A percentile compares a stretch with the other conserved stretches of the same genome.
phyloP scores from a whole-genome alignment of 2,329 filamentous ascomycete genomes.

The Fusarium avenaceum region DNA sequence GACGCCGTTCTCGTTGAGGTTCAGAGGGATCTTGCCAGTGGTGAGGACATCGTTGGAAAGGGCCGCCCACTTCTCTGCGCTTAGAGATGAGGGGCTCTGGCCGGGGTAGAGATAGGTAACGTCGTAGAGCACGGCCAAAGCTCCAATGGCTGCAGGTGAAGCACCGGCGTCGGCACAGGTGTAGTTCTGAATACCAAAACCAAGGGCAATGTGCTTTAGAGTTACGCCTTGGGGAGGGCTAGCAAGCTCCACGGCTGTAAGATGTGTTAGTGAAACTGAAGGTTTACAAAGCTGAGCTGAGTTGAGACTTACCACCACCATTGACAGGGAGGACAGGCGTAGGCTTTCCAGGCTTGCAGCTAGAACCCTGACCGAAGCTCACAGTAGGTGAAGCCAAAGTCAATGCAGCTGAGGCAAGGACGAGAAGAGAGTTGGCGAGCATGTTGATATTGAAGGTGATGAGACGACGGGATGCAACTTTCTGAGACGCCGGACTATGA shows the following conservation, averaged over 20 bases:
- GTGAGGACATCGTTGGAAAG: slow-evolving; percentile 60
- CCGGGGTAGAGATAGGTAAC: slow-evolving; percentile 65
- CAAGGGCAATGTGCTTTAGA: slow-evolving; percentile 70
- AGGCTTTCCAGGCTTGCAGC: slow-evolving; percentile 31
- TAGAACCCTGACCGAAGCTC: slow-evolving; percentile 35
- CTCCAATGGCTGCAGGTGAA: slow-evolving; percentile 61
- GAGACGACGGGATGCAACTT: slow-evolving; percentile 23
- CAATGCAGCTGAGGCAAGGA: slow-evolving; percentile 54
- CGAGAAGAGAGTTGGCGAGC: slow-evolving; percentile 53
- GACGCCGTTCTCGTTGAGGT: slow-evolving; percentile 55
- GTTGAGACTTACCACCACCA: slow-evolving; percentile 53
- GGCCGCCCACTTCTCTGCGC: slow-evolving; percentile 54
- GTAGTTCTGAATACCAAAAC: slow-evolving; percentile 78
- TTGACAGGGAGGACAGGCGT: slow-evolving; percentile 56
- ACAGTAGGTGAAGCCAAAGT: slow-evolving; percentile 49
- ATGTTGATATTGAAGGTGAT: slow-evolving; percentile 43
- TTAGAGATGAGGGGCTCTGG: slow-evolving; percentile 56
- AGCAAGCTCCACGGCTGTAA: slow-evolving; percentile 60
- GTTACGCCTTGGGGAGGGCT: slow-evolving; percentile 55
- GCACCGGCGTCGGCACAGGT: slow-evolving; percentile 63
- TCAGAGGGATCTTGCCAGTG: slow-evolving; percentile 62
- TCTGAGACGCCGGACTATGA: slow-evolving; percentile 27
- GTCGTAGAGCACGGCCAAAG: slow-evolving; percentile 73
- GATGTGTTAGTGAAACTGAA: slow-evolving; percentile 36
- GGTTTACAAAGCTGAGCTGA: neutral